Percentiles rank a stretch among this genome's conserved stretches.
Evolutionary conservation across 2,329 filamentous ascomycete species (phyloP).

Genomic region (Penicillium sp.): DNA sequence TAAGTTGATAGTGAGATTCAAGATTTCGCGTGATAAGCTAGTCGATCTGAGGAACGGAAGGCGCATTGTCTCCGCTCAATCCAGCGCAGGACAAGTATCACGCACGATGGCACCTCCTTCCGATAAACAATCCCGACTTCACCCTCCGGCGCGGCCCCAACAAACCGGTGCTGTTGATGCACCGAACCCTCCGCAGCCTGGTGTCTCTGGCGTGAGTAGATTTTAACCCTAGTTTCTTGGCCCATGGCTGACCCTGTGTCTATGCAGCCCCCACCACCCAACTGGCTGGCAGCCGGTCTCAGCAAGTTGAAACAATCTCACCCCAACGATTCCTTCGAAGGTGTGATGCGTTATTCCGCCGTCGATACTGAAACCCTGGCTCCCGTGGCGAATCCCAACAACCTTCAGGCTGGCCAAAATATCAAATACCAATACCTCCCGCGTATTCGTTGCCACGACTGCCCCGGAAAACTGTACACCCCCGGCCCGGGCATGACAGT

Average conservation of each 20-base stretch:
- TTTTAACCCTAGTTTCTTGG: slow-evolving; percentile 22
- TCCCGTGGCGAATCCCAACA: slow-evolving; percentile 56
- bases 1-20: slow-evolving; percentile 72
- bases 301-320: slow-evolving; percentile 67
- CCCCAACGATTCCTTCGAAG: slow-evolving; percentile 80
- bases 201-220: slow-evolving; percentile 45
- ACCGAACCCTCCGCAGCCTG: slow-evolving; percentile 42
- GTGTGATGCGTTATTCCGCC: slow-evolving; percentile 83
- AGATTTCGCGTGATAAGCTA: slow-evolving; percentile 69
- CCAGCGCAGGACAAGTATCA: slow-evolving; percentile 53
- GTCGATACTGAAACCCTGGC: slow-evolving; percentile 70
- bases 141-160: slow-evolving; percentile 30
- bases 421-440: slow-evolving; percentile 81
- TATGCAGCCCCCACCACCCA: slow-evolving; percentile 73
- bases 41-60: slow-evolving; percentile 20
- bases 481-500: slow-evolving; percentile 81
- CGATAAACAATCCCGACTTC: slow-evolving; percentile 31
- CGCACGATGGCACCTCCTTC: slow-evolving; percentile 52
- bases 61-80: slow-evolving; percentile 48
- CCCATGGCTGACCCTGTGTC: slow-evolving; percentile 16
- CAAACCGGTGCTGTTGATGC: slow-evolving; percentile 48
- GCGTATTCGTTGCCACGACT: slow-evolving; percentile 86
- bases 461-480: slow-evolving; percentile 90
- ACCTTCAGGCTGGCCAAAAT: slow-evolving; percentile 55
- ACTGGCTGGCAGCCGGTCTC: slow-evolving; percentile 78